phyloP scores from a whole-genome alignment of 768 basidiomycete species.

The Cystobasidiopsis lactophilus region DNA sequence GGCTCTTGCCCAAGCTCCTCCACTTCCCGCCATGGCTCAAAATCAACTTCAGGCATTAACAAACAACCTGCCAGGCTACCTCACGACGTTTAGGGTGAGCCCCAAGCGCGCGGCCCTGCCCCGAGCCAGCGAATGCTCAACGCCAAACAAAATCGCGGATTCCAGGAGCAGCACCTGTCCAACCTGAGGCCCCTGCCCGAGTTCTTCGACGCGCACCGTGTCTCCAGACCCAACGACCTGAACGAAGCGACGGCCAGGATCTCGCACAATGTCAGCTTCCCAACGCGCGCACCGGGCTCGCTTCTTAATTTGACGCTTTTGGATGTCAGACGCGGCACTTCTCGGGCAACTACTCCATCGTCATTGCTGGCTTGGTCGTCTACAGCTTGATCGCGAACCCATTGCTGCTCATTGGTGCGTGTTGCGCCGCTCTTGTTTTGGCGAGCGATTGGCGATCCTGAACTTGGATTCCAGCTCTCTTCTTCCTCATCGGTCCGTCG shows the following conservation, averaged over 20 bases:
- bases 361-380: conserved; percentile 49
- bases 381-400: conserved; percentile 36
- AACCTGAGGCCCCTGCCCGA: neutral
- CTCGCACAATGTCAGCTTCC: conserved; percentile 16
- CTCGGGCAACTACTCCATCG: conserved; percentile 30
- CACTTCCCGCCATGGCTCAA: too few relatives aligned
- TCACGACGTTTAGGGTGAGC: neutral
- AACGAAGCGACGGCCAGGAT: conserved; percentile 44
- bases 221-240: conserved; percentile 22
- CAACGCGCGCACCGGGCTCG: neutral
- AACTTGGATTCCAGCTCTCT: conserved; percentile 31
- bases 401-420: too few relatives aligned
- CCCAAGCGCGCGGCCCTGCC: neutral
- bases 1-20: too few relatives aligned
- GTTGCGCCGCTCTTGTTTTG: too few relatives aligned
- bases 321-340: neutral
- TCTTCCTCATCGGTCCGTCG: conserved; percentile 50
- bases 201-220: conserved; percentile 4
- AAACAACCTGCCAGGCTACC: neutral
- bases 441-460: neutral
- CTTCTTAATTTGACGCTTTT: neutral
- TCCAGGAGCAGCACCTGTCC: neutral
- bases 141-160: too few relatives aligned
- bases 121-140: neutral
- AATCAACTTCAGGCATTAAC: too few relatives aligned